Base-by-base conservation (phyloP, 139 green algal genomes). In the Closterium sp. region DNA sequence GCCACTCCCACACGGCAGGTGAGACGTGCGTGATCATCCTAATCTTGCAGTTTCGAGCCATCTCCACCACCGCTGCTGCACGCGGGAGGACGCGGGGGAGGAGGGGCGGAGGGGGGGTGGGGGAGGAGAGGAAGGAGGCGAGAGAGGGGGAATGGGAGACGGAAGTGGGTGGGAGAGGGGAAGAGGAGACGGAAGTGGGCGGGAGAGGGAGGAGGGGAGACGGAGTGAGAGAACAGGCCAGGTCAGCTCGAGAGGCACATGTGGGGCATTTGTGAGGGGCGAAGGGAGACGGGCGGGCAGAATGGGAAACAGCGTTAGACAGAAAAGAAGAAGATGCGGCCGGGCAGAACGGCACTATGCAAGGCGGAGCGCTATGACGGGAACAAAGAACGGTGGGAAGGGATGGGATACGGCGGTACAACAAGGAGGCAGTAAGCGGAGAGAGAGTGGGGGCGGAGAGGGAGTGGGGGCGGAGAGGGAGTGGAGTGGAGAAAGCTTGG, bases 21-120 rank as follows among this genome's bases (percentile, higher is more conserved):
- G 90, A 92, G 27, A 92, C 86, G 11, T 92, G 90, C 28, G 90
- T 92, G 22, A 89, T 27, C 32, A 92, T 89, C 7, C 70, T 87
- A 0, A 90, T 92, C 29, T 62, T 70, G 73, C 90, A 92, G 70
- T 91, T 87, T 27, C 27, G 3, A 0, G 85, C 85, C 85, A 87
- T 87, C 22, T 87, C 85, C 28, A 87, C 85, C 24, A 87, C 28
- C 28, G n/a, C 85, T 31, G 85, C 85, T 87, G 85, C 85, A n/a
- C 24, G 24, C 7, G 17, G 4, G 27, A 28, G 73, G 6, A 29
- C 27, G 79, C 10, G 84, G 85, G 22, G 85, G 10, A 7, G 85
- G 1, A 34, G 85, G 85, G 28, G 22, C 19, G 19, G 28, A 9
- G 84, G 28, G 7, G 0, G 84, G 28, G 21, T 13, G 0, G 31